Evolutionary conservation across 2,329 filamentous ascomycete genomes (phyloP).

Genomic region (Reticulascus tulasneorum): DNA sequence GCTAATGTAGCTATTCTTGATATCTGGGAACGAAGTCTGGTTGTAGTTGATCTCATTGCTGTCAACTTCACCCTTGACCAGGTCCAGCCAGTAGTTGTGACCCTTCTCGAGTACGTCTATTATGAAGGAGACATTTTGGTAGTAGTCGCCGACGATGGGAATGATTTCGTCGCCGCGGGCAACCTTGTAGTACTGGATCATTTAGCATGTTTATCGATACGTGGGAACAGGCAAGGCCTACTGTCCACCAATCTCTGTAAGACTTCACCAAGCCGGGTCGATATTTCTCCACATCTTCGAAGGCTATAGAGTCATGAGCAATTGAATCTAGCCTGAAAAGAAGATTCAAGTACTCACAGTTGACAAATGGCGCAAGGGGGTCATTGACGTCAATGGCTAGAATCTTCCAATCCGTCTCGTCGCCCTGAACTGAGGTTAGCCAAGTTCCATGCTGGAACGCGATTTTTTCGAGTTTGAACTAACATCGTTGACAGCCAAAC

Average conservation of each 20-base stretch:
- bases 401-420: constrained; percentile 36
- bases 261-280: constrained; percentile 29
- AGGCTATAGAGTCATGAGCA: constrained; percentile 15
- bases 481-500: constrained; percentile 34
- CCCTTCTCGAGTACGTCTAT: constrained; percentile 28
- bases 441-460: not conserved
- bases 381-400: constrained; percentile 34
- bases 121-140: constrained; percentile 29
- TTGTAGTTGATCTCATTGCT: constrained; percentile 34
- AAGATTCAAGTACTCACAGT: constrained; percentile 22
- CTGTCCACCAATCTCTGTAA: constrained; percentile 35
- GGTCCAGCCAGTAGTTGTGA: constrained; percentile 34
- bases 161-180: constrained; percentile 29
- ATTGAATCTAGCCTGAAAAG: rapidly evolving
- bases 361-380: constrained; percentile 28
- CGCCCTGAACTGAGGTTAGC: constrained; percentile 18
- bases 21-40: constrained; percentile 30
- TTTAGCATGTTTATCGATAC: rapidly evolving
- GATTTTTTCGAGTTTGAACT: not conserved
- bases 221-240: constrained; percentile 20
- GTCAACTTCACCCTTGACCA: constrained; percentile 31
- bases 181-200: constrained; percentile 34
- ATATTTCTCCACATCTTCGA: constrained; percentile 33
- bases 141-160: constrained; percentile 31
- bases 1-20: constrained; percentile 27